Base-by-base conservation (phyloP, 2,329 filamentous ascomycete species). In the Colletotrichum eremochloae region DNA sequence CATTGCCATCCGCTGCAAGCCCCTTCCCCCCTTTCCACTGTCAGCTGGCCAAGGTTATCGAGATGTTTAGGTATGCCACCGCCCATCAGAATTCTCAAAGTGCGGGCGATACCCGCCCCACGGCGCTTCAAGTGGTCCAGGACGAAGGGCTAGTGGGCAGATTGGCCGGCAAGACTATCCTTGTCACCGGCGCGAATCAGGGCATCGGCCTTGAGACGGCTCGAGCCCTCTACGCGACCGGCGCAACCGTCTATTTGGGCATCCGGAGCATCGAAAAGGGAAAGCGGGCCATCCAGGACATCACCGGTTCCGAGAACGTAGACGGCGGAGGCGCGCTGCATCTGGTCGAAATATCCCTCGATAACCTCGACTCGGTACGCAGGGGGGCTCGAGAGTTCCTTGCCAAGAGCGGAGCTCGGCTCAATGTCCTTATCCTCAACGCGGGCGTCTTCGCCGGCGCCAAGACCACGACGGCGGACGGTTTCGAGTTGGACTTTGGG, bases 181-280 rank as follows among this genome's bases (percentile, higher is more conserved):
- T 85, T 33, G 71, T 84, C 53, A 83, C 82, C 4, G 82, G 82
- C 20, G 77, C 76, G 52, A 81, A 81, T 8, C 81, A 80, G 1
- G 82, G 81, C 1, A 78, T 84, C 40, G 82, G 82, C 9, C 75
- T 82, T 20, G 82, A 82, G 71, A 84, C 81, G 1, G 81, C 78
- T 8, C 77, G 78, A 9, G 82, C 82, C 0, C 74, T 85, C 0
- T 24, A 24, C 24, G 24, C 24, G 24, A 24, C 24, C 24, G 24
- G 24, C 24, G 24, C 24, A 24, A 24, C 24, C 24, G 24, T 24
- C 24, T 24, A 24, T 72, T 70, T 82, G 8, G 79, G 80, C 1
- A 82, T 78, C 0, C 77, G 84, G 2, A 76, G 83, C 63, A 65
- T 81, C 1, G 72, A 71, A 6, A 82, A 81, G 60, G 80, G 78